Evolutionary conservation across 345 rosid genomes (phyloP).

Genomic region (Barbarea vulgaris): DNA sequence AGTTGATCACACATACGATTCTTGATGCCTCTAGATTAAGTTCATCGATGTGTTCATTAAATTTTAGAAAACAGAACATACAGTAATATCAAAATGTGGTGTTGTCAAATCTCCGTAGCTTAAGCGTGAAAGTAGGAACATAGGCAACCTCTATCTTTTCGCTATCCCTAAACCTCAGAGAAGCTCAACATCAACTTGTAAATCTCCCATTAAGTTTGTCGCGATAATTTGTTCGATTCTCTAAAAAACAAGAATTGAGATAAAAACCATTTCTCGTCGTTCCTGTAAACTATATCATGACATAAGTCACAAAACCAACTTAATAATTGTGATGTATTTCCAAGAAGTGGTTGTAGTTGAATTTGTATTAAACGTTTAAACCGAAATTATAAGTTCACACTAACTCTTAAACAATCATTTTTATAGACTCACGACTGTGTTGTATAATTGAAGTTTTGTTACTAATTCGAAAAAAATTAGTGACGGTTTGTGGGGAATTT

Average conservation of each 20-base stretch:
- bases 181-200: slow-evolving; percentile 29
- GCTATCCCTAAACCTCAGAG: slow-evolving; percentile 34
- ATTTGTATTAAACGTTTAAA: neutral
- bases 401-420: neutral
- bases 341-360: neutral
- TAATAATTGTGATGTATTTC: neutral
- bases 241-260: slow-evolving; percentile 1
- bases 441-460: neutral
- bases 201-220: slow-evolving; percentile 29
- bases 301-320: slow-evolving; percentile 2
- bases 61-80: neutral
- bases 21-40: neutral
- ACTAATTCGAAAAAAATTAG: neutral
- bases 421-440: neutral
- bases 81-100: slow-evolving; percentile 26
- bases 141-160: slow-evolving; percentile 26
- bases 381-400: neutral
- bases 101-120: slow-evolving; percentile 41
- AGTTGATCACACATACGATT: neutral
- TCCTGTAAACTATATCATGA: neutral
- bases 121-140: slow-evolving; percentile 40
- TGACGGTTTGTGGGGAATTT: neutral
- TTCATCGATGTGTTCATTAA: neutral
- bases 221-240: slow-evolving; percentile 7
- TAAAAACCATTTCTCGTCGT: neutral